These are phyloP conservation scores for Firmiana major DNA, from an alignment of 345 rosid genomes.

Conservation along the genomic window DNA sequence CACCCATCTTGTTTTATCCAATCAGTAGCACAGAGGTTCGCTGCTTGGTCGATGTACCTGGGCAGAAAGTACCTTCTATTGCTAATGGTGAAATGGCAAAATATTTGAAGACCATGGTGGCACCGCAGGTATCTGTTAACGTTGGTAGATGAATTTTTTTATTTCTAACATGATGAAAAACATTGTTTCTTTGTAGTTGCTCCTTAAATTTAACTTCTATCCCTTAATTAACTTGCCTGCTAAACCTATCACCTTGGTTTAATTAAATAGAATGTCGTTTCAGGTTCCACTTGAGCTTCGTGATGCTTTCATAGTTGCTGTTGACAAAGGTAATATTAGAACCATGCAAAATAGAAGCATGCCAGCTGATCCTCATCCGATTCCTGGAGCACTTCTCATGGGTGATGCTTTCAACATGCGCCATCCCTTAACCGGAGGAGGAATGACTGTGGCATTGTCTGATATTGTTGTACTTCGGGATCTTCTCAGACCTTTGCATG, in stretches of 20 bases:
- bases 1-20: slow-evolving; percentile 51
- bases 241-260: neutral
- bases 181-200: neutral
- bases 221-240: neutral
- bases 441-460: slow-evolving; percentile 54
- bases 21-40: slow-evolving; percentile 50
- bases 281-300: slow-evolving; percentile 39
- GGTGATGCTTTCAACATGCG: slow-evolving; percentile 60
- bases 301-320: slow-evolving; percentile 37
- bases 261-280: neutral
- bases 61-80: slow-evolving; percentile 43
- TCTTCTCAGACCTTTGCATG: slow-evolving; percentile 29
- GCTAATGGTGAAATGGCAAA: slow-evolving; percentile 47
- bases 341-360: slow-evolving; percentile 57
- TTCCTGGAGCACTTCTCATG: slow-evolving; percentile 47
- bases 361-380: slow-evolving; percentile 51
- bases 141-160: neutral
- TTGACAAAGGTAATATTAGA: slow-evolving; percentile 45
- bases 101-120: slow-evolving; percentile 33
- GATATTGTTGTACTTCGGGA: slow-evolving; percentile 48
- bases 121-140: slow-evolving; percentile 29
- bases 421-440: slow-evolving; percentile 54
- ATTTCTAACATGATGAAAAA: neutral
- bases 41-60: slow-evolving; percentile 49
- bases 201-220: neutral